A percentile compares a stretch with the other conserved stretches of the same genome.
Conservation (phyloP, 305 asterid genomes). For the Solanum aculeatissimum region DNA sequence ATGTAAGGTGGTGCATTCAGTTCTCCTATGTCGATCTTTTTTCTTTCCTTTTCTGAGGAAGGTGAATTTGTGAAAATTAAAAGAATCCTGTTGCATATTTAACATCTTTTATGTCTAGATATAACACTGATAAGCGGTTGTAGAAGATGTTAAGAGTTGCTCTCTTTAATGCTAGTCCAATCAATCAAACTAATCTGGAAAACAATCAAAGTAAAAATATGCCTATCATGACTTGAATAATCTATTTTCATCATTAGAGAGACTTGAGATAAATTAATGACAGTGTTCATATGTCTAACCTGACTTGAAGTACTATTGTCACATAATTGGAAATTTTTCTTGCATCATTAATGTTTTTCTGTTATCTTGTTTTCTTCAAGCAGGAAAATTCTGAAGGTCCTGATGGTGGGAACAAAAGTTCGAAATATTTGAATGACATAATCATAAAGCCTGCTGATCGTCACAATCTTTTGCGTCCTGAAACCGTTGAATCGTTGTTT, state of each 20-base stretch:
- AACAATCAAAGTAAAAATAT: neutral
- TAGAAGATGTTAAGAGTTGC: neutral
- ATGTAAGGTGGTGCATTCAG: neutral
- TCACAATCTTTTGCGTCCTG: slow-evolving; percentile 96
- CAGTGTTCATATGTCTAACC: neutral
- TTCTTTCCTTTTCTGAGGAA: neutral
- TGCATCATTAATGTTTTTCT: slow-evolving; percentile 4
- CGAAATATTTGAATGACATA: slow-evolving; percentile 66
- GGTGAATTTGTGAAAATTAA: neutral
- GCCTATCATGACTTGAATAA: neutral
- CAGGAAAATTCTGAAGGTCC: slow-evolving; percentile 54
- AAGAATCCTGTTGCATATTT: neutral
- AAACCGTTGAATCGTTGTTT: slow-evolving; percentile 86
- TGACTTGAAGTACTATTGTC: neutral
- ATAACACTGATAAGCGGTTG: neutral
- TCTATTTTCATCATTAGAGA: neutral
- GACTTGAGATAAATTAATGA: neutral
- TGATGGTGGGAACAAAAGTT: slow-evolving; percentile 72
- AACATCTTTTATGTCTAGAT: neutral
- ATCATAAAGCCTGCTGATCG: slow-evolving; percentile 71
- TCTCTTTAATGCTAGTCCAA: neutral
- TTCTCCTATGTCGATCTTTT: neutral
- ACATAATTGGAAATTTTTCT: neutral
- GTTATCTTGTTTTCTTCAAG: slow-evolving; percentile 7
- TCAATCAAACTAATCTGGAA: neutral